Percentiles rank a stretch among this genome's conserved stretches.
phyloP scores from a whole-genome alignment of 352 stramenopile species.

The Stephanocyclus meneghinianus region DNA sequence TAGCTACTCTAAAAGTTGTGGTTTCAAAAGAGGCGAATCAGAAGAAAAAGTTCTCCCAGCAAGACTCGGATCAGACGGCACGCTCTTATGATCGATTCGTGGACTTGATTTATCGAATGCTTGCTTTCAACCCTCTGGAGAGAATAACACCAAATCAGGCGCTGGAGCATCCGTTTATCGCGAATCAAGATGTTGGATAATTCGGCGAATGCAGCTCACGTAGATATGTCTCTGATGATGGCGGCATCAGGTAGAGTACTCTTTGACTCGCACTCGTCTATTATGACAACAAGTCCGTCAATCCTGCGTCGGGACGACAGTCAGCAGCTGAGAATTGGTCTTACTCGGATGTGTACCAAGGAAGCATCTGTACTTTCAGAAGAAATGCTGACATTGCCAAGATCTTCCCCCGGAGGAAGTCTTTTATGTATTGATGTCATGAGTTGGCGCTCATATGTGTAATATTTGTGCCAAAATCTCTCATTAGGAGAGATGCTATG shows the following conservation, averaged over 20 bases:
- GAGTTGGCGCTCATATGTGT: slow-evolving; percentile 20
- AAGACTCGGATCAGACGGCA: slow-evolving; percentile 82
- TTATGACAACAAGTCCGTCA: neutral
- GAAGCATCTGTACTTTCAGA: too few species aligned
- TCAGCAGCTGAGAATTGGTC: too few species aligned
- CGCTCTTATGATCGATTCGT: slow-evolving; percentile 91
- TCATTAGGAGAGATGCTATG: slow-evolving; percentile 12
- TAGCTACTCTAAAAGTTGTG: slow-evolving; percentile 66
- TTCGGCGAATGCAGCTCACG: neutral
- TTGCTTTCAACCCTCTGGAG: slow-evolving; percentile 90
- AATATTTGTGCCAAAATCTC: slow-evolving; percentile 18
- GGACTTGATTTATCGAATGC: slow-evolving; percentile 92
- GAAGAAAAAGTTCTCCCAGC: slow-evolving; percentile 65
- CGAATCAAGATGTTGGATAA: slow-evolving; percentile 19
- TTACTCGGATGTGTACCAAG: too few species aligned
- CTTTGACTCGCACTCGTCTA: slow-evolving; percentile 7
- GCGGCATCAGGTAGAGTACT: neutral
- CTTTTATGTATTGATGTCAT: slow-evolving; percentile 1
- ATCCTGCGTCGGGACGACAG: too few species aligned
- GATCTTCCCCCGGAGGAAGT: neutral
- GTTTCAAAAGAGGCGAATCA: slow-evolving; percentile 62
- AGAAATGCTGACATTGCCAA: neutral
- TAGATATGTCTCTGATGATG: neutral
- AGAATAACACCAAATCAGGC: slow-evolving; percentile 91
- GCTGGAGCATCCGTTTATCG: slow-evolving; percentile 92